Evolutionary conservation across 805 yeast species (phyloP), one percentile per base, ranked within the genome.

Genomic region (Yarrowia osloensis): DNA sequence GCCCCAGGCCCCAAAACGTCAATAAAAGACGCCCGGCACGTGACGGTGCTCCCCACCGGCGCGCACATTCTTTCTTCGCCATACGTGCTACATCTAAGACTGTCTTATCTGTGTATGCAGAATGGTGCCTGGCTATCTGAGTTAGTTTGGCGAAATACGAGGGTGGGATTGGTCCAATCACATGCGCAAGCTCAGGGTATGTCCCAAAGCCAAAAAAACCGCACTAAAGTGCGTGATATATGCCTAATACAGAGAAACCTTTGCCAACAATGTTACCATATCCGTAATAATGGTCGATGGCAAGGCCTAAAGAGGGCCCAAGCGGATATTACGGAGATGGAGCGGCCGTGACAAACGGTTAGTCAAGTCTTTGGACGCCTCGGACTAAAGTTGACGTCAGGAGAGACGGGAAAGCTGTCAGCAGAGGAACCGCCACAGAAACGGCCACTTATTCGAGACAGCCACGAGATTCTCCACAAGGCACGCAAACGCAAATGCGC

Each of bases 91-190:
- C 52, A 26, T 28, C 37, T 19, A n/a, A 28, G 54, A 47, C 54
- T 49, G 55, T 49, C 55, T 50, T 50, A 50, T 50, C 55, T 50
- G 55, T 19, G n/a, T 8, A 13, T 50, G 55, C 55, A 50, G 40
- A 8, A 21, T 33, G 26, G 57, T 50, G 40, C 57, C 57, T 50
- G 57, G 57, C 57, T 33, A 50, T 50, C 57, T 50, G 57, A 50
- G 57, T 13, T 33, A 31, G 57, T 50, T 50, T 15, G 19, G 29
- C 12, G 19, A 31, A 50, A 50, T 50, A 50, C 57, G 57, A 50
- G 57, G 17, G 13, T 4, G 12, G 29, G 21, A 33, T 50, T 50
- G 57, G 57, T 13, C 57, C 57, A 50, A 31, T 33, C 57, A 50
- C 40, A 31, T 4, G 40, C 21, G 26, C 40, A 15, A 21, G 39